Conservation (phyloP, 108 stramenopile species). For the Stephanodiscus triporus region DNA sequence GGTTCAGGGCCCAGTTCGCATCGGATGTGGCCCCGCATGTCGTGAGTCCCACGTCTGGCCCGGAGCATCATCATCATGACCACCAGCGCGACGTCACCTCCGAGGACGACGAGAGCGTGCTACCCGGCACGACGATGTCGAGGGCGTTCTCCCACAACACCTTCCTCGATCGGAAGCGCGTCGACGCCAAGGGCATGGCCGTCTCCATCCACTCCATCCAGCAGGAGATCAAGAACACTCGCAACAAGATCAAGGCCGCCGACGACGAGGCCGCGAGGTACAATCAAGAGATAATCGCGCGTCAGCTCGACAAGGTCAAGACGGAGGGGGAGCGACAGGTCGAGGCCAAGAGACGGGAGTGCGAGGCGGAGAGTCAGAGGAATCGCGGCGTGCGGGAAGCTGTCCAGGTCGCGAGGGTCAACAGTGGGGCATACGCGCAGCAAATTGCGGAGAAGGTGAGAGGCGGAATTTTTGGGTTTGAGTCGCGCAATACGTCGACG, state of each 20-base stretch:
- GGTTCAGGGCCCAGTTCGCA: constrained; percentile 29
- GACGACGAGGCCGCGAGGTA: constrained; percentile 23
- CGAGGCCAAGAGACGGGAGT: constrained; percentile 43
- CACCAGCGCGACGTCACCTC: constrained; percentile 5
- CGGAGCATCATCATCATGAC: constrained; percentile 5
- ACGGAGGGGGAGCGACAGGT: constrained; percentile 25
- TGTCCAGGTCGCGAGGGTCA: constrained; percentile 32
- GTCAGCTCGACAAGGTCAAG: constrained; percentile 28
- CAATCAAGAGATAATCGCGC: constrained; percentile 10
- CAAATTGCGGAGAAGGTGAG: constrained; percentile 49
- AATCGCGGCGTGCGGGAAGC: constrained; percentile 50
- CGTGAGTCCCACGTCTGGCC: constrained; percentile 10
- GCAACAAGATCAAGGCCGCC: constrained; percentile 25
- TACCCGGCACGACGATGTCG: background rate
- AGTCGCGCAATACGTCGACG: background rate
- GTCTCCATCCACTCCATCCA: constrained; percentile 10
- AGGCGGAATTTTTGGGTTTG: background rate
- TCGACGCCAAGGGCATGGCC: constrained; percentile 30
- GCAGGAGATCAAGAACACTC: constrained; percentile 17
- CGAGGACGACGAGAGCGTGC: constrained; percentile 12
- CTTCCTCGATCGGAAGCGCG: constrained; percentile 34
- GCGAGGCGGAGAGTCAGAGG: constrained; percentile 40
- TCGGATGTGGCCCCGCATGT: constrained; percentile 28
- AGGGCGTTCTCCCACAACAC: constrained; percentile 32
- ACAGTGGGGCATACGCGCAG: constrained; percentile 44